Percentiles rank a stretch among this genome's conserved stretches.
Evolutionary conservation across 495 filamentous ascomycete genomes (phyloP).

Genomic region (Achaetomiella virescens): DNA sequence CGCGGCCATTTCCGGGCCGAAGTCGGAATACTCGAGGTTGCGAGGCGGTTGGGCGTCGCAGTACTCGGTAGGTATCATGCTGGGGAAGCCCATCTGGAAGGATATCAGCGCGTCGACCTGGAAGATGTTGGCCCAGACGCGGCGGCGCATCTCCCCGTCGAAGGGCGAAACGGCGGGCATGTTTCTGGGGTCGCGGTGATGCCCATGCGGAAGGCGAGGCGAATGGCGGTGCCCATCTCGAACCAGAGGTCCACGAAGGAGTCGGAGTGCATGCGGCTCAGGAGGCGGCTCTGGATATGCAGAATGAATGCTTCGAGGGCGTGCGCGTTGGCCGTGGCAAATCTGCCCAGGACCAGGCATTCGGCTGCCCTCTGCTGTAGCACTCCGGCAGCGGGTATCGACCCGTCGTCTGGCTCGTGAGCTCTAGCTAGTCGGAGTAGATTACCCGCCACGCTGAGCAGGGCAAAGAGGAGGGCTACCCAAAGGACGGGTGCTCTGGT

Average conservation of each 20-base stretch:
- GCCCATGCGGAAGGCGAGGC: neutral
- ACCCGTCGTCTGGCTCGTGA: neutral
- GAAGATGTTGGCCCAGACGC: neutral
- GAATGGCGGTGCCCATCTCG: neutral
- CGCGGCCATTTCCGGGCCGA: neutral
- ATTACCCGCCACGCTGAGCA: neutral
- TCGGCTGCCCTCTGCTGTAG: neutral
- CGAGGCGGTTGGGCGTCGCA: neutral
- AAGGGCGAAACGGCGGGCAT: neutral
- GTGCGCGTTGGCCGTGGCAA: neutral
- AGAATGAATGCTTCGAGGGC: neutral
- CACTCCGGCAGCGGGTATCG: neutral
- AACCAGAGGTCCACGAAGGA: neutral
- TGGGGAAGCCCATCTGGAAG: constrained; percentile 4
- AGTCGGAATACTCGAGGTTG: neutral
- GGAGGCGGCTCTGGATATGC: neutral
- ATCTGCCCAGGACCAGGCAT: neutral
- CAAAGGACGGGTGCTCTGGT: neutral
- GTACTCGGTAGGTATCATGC: neutral
- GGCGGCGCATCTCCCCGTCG: neutral
- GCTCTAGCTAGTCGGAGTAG: neutral
- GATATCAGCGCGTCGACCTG: neutral
- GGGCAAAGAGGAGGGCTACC: neutral
- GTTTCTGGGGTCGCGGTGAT: constrained; percentile 1
- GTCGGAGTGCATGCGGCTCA: neutral